Base-by-base conservation (phyloP, 176 grass and related monocot genomes). In the Eleusine coracana region DNA sequence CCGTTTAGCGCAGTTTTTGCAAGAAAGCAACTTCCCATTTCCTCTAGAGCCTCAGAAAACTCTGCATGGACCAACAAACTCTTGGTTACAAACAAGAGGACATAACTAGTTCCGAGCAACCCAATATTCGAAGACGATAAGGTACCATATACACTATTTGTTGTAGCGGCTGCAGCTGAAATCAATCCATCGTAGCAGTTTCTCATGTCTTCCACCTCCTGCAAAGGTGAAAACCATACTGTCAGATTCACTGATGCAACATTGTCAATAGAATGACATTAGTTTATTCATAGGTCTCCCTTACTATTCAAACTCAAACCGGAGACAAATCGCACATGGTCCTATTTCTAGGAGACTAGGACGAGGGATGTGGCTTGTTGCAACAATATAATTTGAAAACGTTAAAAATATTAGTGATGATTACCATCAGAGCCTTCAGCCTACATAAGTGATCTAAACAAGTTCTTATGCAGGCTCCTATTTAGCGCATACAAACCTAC, bases 121-220 rank as follows among this genome's bases (percentile, higher is more conserved):
- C 45, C 25, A 55, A 75, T 31, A 44, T 77, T 38, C 73, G 37
- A 89, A 91, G 11, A 91, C 45, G 25, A 78, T 67, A 29, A 77
- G 68, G 44, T 97, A 97, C 94, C 94, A 90, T 86, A 97, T 62
- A 90, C 92, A 16, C 92, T 90, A 85, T 97, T 97, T 76, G 85
- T 80, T 66, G 92, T 93, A 31, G 89, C 88, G 16, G 92, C 92
- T 60, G 92, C 94, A 50, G 94, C 92, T 82, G 90, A 90, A 88
- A 94, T 87, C 78, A 97, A 89, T 70, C 92, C 79, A 46, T 98
- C 95, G 15, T 98, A 98, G 81, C 84, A 98, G 61, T 82, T 89
- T 77, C 86, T 92, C 85, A 91, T 91, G 82, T 91, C 88, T 40
- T 92, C 84, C 79, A 98, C 88, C 41, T 98, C 95, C 95, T 98